Conservation (phyloP, 768 basidiomycete genomes). For the Scleroderma citrinum region DNA sequence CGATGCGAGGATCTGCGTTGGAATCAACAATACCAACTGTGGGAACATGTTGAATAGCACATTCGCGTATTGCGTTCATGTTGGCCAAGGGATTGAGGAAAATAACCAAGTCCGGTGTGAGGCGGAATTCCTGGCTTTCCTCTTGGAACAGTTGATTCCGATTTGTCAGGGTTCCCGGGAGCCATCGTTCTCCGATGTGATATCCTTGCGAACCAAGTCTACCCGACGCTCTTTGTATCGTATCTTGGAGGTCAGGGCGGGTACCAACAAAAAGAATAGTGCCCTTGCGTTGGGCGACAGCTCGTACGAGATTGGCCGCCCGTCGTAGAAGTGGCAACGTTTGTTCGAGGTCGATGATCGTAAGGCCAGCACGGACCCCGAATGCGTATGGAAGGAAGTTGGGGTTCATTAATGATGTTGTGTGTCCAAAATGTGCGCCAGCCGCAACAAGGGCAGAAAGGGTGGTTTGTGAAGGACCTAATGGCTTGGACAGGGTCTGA, state of each 20-base stretch:
- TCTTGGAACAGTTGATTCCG: constrained; percentile 67
- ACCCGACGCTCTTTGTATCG: constrained; percentile 73
- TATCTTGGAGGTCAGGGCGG: constrained; percentile 65
- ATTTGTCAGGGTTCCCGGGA: constrained; percentile 95
- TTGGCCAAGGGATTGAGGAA: constrained; percentile 88
- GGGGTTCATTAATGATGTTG: constrained; percentile 76
- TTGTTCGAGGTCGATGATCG: constrained; percentile 92
- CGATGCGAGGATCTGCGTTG: constrained; percentile 90
- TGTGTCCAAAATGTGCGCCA: constrained; percentile 92
- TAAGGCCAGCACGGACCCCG: constrained; percentile 83
- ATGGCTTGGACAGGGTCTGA: constrained; percentile 59
- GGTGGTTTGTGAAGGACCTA: constrained; percentile 56
- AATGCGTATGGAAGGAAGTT: constrained; percentile 91
- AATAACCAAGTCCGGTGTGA: constrained; percentile 82
- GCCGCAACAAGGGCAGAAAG: constrained; percentile 87
- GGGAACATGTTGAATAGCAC: constrained; percentile 82
- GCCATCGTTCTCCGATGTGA: constrained; percentile 84
- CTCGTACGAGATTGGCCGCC: constrained; percentile 81
- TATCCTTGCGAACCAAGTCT: constrained; percentile 78
- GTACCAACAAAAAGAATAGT: constrained; percentile 89
- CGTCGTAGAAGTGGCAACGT: constrained; percentile 89
- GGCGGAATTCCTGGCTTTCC: constrained; percentile 44
- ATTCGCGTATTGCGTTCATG: constrained; percentile 85
- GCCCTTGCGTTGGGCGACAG: constrained; percentile 75
- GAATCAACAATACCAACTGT: constrained; percentile 94